Conservation (phyloP, 2,329 filamentous ascomycete genomes). For the Fusarium subglutinans region DNA sequence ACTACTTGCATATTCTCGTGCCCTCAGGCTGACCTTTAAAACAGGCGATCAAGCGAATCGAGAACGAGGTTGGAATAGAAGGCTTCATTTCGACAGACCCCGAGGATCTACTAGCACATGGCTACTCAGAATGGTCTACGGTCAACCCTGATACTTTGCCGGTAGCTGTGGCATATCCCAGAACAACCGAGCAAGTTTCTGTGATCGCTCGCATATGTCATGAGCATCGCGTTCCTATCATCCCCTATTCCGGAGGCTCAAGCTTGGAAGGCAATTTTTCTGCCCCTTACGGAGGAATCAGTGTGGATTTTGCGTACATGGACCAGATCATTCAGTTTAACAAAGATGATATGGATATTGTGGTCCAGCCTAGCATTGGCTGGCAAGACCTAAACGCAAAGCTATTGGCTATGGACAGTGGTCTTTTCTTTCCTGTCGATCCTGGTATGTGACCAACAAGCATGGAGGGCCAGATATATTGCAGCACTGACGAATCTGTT, state of each 20-base stretch:
- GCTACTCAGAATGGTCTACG: conserved; percentile 75
- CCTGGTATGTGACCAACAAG: conserved; percentile 62
- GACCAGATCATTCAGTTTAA: conserved; percentile 82
- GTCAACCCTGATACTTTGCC: conserved; percentile 68
- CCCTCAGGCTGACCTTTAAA: conserved; percentile 2
- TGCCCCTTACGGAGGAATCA: conserved; percentile 85
- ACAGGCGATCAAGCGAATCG: conserved; percentile 66
- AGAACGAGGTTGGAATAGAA: conserved; percentile 56
- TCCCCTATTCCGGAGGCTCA: conserved; percentile 86
- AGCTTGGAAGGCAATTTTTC: conserved; percentile 92
- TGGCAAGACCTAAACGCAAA: conserved; percentile 89
- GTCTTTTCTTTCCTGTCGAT: conserved; percentile 91
- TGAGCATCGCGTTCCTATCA: conserved; percentile 83
- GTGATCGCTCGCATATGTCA: conserved; percentile 74
- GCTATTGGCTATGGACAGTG: conserved; percentile 72
- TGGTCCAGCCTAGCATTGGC: conserved; percentile 90
- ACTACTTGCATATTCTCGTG: conserved; percentile 15
- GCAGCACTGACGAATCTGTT: background rate
- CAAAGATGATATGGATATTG: conserved; percentile 89
- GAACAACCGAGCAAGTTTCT: conserved; percentile 68
- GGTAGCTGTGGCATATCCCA: conserved; percentile 71
- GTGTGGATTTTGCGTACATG: conserved; percentile 91
- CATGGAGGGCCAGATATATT: background rate
- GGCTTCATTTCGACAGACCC: conserved; percentile 71
- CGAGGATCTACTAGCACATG: conserved; percentile 68